Base-by-base conservation (phyloP, 768 basidiomycete species). In the Mycena vulgaris region DNA sequence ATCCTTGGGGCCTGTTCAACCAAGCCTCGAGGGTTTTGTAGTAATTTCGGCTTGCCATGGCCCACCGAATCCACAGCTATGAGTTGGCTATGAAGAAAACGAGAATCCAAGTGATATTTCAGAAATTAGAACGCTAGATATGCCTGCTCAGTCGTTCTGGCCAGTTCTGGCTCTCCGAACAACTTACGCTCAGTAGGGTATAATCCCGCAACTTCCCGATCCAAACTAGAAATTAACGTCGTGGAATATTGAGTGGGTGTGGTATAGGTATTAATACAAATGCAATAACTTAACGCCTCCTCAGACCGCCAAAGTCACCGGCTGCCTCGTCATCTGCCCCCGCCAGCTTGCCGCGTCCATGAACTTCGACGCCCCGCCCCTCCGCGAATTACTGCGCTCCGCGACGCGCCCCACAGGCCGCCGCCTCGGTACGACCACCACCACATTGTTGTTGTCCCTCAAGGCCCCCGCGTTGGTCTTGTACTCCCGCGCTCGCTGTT, bases 401-500 rank as follows among this genome's bases (percentile, higher is more conserved):
- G 25, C 25, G 23, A 13, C 47, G 25, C 47, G 47, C 47, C 67
- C 67, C 23, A 55, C 42, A 6, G 52, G 60, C 25, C 58, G 52
- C 23, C 66, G 60, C 13, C 59, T 23, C 33, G 42, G 14, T 14
- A 21, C 17, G 33, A 48, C 63, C 9, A 63, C 63, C 19, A 45
- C n/a, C 6, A 37, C 35, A 37, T 37, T 37, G 21, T 45, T 45
- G n/a, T 5, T 45, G 6, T 45, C 39, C 39, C 17, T 39, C 39
- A 42, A 14, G 17, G 33, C 45, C 39, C 1, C 17, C 21, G 7
- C 2, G 27, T 39, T 33, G 19, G 48, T 35, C 37, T 31, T 52
- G 53, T 69, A 65, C 33, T 70, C 69, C 14, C 69, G 47, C 58
- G 69, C n/a, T 27, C 69, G 69, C 40, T 55, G 57, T 33, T 61